phyloP scores from a whole-genome alignment of 1,284 basidiomycete genomes.

The Cystobasidium slooffiae region DNA sequence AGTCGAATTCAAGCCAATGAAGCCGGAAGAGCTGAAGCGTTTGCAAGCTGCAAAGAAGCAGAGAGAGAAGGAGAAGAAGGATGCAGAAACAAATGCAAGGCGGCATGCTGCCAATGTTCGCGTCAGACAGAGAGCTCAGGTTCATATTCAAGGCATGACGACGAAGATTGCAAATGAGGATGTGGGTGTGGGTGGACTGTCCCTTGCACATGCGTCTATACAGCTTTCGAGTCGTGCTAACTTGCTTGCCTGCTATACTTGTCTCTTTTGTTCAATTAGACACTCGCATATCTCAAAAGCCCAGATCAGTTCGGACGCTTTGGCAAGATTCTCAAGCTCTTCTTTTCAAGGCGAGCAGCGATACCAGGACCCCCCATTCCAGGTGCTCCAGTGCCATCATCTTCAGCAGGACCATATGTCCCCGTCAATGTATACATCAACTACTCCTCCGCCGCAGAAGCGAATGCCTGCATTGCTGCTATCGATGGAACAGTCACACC shows the following conservation, averaged over 20 bases:
- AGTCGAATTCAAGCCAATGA: constrained; percentile 94
- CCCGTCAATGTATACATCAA: constrained; percentile 95
- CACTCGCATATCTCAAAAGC: constrained; percentile 89
- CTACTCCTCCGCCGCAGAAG: constrained; percentile 92
- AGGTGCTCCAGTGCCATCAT: background rate
- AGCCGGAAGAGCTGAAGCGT: constrained; percentile 76
- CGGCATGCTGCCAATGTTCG: constrained; percentile 90
- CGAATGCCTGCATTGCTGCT: constrained; percentile 86
- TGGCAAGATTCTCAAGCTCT: constrained; percentile 94
- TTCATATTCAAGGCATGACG: constrained; percentile 91
- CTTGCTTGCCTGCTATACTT: constrained; percentile 46
- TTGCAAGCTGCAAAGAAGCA: constrained; percentile 95
- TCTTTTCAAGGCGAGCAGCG: constrained; percentile 83
- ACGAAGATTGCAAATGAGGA: constrained; percentile 94
- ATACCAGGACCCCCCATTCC: background rate
- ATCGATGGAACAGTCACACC: constrained; percentile 89
- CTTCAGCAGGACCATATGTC: constrained; percentile 60
- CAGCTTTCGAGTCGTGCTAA: constrained; percentile 15
- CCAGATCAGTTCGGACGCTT: constrained; percentile 99
- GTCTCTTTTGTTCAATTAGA: constrained; percentile 60
- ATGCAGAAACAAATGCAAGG: constrained; percentile 84
- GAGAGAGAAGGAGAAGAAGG: constrained; percentile 92
- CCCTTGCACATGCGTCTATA: background rate
- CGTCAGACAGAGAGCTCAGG: constrained; percentile 94
- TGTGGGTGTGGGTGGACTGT: constrained; percentile 62